Evolutionary conservation across 495 filamentous ascomycete genomes (phyloP).

Genomic region (Staphylotrichum longicolle): DNA sequence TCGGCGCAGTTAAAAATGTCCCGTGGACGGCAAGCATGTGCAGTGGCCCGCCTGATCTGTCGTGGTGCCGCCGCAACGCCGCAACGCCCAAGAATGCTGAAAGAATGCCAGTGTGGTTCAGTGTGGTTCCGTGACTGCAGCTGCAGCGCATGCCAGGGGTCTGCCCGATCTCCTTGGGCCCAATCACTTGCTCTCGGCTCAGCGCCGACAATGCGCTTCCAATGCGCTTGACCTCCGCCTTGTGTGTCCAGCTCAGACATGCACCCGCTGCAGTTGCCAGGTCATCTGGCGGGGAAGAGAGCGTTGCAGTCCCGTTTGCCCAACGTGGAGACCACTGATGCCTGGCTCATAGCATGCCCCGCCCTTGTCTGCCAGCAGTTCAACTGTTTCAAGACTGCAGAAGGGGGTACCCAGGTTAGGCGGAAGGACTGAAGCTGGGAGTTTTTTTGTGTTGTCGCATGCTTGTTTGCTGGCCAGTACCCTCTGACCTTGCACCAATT

Average conservation of each 20-base stretch:
- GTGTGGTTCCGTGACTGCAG: not conserved
- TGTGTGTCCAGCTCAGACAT: conserved; percentile 19
- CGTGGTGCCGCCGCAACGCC: not conserved
- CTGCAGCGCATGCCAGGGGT: conserved; percentile 8
- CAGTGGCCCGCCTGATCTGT: conserved; percentile 12
- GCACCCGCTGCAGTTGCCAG: conserved; percentile 1
- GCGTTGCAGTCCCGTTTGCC: conserved; percentile 8
- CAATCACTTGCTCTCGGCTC: conserved; percentile 18
- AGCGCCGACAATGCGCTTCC: conserved; percentile 6
- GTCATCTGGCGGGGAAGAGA: conserved; percentile 14
- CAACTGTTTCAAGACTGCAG: not conserved
- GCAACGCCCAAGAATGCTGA: not conserved
- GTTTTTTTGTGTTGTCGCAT: too few relatives aligned
- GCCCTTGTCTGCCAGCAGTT: not conserved
- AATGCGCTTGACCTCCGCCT: conserved; percentile 10
- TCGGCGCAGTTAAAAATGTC: not conserved
- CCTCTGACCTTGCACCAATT: too few relatives aligned
- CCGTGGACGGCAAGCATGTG: not conserved
- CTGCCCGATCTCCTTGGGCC: conserved; percentile 8
- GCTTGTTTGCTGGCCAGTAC: too few relatives aligned
- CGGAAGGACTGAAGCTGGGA: too few relatives aligned
- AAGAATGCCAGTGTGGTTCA: not conserved
- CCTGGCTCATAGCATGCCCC: conserved; percentile 1
- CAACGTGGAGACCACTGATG: conserved; percentile 14
- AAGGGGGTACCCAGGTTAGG: not conserved